Conservation (phyloP, 305 asterid species). For the Fraxinus nigra region DNA sequence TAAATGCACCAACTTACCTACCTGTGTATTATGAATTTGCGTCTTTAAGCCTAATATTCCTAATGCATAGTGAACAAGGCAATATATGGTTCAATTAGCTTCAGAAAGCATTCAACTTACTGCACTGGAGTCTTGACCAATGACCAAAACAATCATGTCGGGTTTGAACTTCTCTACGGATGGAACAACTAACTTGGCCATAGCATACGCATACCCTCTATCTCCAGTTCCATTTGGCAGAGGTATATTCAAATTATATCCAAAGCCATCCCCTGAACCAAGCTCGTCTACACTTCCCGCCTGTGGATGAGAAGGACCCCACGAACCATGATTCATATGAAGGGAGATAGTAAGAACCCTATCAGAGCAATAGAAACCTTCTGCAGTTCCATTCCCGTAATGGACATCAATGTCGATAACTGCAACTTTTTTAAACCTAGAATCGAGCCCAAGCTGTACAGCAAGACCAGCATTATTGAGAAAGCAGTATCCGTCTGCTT, state of each 20-base stretch:
- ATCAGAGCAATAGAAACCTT: constrained; percentile 66
- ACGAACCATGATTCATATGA: constrained; percentile 92
- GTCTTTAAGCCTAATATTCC: neutral
- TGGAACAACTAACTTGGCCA: constrained; percentile 58
- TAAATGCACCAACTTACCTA: neutral
- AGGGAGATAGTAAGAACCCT: constrained; percentile 77
- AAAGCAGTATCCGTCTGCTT: constrained; percentile 87
- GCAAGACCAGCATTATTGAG: constrained; percentile 87
- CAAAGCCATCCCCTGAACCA: constrained; percentile 70
- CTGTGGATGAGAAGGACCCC: constrained; percentile 96
- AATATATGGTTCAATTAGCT: neutral
- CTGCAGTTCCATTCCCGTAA: constrained; percentile 90
- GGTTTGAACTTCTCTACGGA: constrained; percentile 71
- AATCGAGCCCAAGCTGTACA: constrained; percentile 52
- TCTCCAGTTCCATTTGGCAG: constrained; percentile 92
- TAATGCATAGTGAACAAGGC: neutral
- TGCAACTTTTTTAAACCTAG: constrained; percentile 51
- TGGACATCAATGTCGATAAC: constrained; percentile 88
- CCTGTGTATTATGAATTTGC: neutral
- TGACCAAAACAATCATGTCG: constrained; percentile 62
- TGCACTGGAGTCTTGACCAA: constrained; percentile 94
- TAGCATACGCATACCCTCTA: constrained; percentile 59
- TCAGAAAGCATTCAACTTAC: constrained; percentile 41
- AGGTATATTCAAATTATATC: constrained; percentile 80
- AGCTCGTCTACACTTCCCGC: constrained; percentile 70